Evolutionary conservation across 2,329 filamentous ascomycete genomes (phyloP), one percentile per base, ranked within the genome.

Genomic region (Aaosphaeria pasadenensis): DNA sequence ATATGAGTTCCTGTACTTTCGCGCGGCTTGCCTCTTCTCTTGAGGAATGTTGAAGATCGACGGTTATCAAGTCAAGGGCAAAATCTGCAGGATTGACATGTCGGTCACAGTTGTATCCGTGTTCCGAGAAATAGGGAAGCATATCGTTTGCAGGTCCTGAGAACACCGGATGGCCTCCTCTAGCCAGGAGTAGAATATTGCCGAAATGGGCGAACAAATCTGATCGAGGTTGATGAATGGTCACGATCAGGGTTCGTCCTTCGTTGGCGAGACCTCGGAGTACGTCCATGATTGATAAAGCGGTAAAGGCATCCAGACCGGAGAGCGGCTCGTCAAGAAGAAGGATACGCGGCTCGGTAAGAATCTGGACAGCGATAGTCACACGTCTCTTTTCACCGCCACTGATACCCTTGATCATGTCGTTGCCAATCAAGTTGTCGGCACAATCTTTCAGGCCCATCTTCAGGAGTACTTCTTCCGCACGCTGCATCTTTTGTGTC

Each of bases 381-480:
- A 91, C 86, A 47, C 88, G 80, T 2, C 88, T 78, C 69, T 90
- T 91, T 67, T 91, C 87, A 13, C 88, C 88, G 2, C 88, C 88
- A 6, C 86, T 89, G 30, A 91, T 90, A 0, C 88, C 87, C 63
- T 91, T 91, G 55, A 88, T 77, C 4, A 88, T 67, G 6, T 88
- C 85, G 48, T 80, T 86, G 2, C 88, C 88, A 6, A 91, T 80
- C 0, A 90, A 66, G 45, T 87, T 89, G 59, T 90, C 82, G 1
- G 87, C 88, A 54, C 87, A 91, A 55, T 91, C 87, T 58, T 89
- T 89, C 4, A 91, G 69, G 0, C 88, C 88, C 79, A 91, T 84
- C 62, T 89, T 89, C 11, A 87, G 65, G 2, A 91, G 70, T 0
- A 90, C 82, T 11, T 88, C 84, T 56, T 91, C 87, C 0, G 87